These are phyloP conservation scores for Aquilaria yunnanensis DNA, from an alignment of 345 rosid species.

Conservation along the genomic window DNA sequence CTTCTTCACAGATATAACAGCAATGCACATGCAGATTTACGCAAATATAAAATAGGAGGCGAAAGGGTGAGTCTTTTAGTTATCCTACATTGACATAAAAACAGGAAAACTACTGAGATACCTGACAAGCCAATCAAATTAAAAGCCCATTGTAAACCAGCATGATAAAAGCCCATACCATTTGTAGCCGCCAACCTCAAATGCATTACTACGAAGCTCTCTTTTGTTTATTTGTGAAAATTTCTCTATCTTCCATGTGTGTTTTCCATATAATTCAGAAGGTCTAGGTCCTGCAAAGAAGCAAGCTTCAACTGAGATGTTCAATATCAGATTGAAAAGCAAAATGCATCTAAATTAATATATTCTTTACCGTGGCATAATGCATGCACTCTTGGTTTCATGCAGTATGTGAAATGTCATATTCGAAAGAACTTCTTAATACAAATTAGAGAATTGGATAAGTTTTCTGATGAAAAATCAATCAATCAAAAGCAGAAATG, in stretches of 20 bases:
- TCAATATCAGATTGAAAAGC: constrained; percentile 1
- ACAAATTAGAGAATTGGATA: background rate
- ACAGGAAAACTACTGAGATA: background rate
- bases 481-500: background rate
- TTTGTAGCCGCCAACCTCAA: constrained; percentile 90
- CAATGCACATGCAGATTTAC: no score
- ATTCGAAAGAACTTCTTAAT: background rate
- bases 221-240: constrained; percentile 80
- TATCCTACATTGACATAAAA: no score
- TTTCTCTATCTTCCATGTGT: constrained; percentile 89
- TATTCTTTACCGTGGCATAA: background rate
- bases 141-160: constrained; percentile 14
- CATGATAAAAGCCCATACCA: constrained; percentile 39
- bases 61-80: no score
- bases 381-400: background rate
- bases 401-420: background rate
- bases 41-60: no score
- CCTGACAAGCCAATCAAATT: background rate
- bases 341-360: background rate
- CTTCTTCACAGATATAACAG: no score
- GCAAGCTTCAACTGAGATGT: constrained; percentile 16
- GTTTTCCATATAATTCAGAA: constrained; percentile 61
- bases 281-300: constrained; percentile 60
- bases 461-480: background rate
- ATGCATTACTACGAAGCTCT: constrained; percentile 69